Evolutionary conservation across 371 early-diverging fungal species (phyloP).

Genomic region (Nematocida homosporus): DNA sequence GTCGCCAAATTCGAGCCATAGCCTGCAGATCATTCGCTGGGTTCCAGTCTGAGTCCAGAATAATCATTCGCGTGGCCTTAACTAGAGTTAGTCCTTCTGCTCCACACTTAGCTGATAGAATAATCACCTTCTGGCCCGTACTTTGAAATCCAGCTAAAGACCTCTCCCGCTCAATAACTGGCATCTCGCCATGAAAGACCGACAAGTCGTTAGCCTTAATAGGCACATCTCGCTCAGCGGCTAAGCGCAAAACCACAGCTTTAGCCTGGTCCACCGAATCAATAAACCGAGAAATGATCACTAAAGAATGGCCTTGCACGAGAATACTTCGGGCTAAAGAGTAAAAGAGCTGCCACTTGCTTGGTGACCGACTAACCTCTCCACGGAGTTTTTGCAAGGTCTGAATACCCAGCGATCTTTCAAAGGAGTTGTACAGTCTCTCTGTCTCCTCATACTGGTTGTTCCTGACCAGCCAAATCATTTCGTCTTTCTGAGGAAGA

Average conservation of each 20-base stretch:
- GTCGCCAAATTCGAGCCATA: constrained; percentile 80
- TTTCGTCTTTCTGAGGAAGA: constrained; percentile 44
- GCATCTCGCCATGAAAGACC: constrained; percentile 50
- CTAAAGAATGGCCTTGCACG: constrained; percentile 17
- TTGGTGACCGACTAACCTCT: constrained; percentile 6
- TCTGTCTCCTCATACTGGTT: constrained; percentile 27
- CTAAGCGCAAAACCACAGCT: not conserved
- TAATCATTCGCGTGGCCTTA: constrained; percentile 84
- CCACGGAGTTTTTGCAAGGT: constrained; percentile 44
- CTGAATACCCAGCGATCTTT: constrained; percentile 12
- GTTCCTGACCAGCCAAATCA: constrained; percentile 51
- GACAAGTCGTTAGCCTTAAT: constrained; percentile 4
- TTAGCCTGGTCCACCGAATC: constrained; percentile 25
- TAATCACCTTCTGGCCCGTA: constrained; percentile 42
- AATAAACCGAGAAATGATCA: constrained; percentile 34
- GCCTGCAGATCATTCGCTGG: constrained; percentile 91
- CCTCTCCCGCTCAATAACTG: constrained; percentile 11
- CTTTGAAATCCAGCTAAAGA: constrained; percentile 30
- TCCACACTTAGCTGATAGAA: constrained; percentile 54
- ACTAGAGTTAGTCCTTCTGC: constrained; percentile 79
- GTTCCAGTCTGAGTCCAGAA: constrained; percentile 90
- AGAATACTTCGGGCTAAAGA: constrained; percentile 23
- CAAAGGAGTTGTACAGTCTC: not conserved
- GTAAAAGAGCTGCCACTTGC: constrained; percentile 39
- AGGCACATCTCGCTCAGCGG: constrained; percentile 16